Conservation (phyloP, 495 filamentous ascomycete species). For the Xylaria palmicola region DNA sequence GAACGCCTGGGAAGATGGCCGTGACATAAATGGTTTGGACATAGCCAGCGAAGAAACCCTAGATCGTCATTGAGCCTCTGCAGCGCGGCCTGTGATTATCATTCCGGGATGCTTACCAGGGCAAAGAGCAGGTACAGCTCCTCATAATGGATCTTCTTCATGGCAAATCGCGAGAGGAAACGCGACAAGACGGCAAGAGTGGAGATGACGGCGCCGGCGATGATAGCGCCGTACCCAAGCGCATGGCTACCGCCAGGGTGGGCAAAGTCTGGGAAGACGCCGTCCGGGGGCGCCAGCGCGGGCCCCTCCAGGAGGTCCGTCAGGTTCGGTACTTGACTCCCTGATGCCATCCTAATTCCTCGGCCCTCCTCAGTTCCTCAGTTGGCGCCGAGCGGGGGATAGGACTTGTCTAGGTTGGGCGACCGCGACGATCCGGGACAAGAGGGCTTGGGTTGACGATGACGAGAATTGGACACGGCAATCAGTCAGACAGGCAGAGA, state of each 20-base stretch:
- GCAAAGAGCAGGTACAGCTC: not conserved
- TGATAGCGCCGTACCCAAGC: constrained; percentile 4
- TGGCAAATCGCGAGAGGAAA: not conserved
- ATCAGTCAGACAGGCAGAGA: too few relatives aligned
- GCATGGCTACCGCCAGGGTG: constrained; percentile 7
- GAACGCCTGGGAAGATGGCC: not conserved
- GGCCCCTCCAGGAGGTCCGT: constrained; percentile 3
- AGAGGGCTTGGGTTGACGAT: too few relatives aligned
- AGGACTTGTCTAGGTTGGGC: too few relatives aligned
- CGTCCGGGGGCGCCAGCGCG: constrained; percentile 4
- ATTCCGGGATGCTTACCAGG: not conserved
- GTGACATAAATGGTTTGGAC: not conserved
- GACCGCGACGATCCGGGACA: too few relatives aligned
- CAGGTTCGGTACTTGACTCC: not conserved
- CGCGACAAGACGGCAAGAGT: not conserved
- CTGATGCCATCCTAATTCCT: too few relatives aligned
- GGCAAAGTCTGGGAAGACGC: constrained; percentile 4
- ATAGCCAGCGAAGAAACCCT: not conserved
- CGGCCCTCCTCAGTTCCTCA: too few relatives aligned
- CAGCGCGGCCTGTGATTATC: not conserved
- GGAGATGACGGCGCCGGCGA: not conserved
- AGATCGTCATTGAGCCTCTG: not conserved
- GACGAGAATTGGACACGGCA: too few relatives aligned
- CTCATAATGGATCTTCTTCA: not conserved
- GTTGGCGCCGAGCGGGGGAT: too few relatives aligned